Conservation (phyloP, 345 rosid species). For the Moricandia moricandioides region DNA sequence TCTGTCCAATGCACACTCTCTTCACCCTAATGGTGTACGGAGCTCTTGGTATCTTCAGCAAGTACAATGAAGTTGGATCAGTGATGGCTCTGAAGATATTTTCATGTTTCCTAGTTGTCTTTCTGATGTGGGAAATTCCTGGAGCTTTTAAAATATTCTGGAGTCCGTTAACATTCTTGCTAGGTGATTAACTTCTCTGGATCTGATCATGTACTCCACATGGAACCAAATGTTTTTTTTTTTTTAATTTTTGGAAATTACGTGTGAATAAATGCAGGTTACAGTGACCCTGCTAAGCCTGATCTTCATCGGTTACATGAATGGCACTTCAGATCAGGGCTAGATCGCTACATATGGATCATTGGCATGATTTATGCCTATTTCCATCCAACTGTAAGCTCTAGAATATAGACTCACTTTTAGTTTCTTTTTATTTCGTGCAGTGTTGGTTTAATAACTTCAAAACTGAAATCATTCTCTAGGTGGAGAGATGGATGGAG, state of each 20-base stretch:
- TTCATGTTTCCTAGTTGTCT: constrained; percentile 79
- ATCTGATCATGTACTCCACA: too few species aligned
- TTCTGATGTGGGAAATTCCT: constrained; percentile 92
- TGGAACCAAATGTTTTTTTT: too few species aligned
- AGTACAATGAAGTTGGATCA: constrained; percentile 81
- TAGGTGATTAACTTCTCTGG: constrained; percentile 50
- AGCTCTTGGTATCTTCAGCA: constrained; percentile 80
- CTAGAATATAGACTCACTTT: neutral
- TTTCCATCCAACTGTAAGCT: constrained; percentile 58
- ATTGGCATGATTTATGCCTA: too few species aligned
- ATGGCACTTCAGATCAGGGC: too few species aligned
- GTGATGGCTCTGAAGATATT: constrained; percentile 83
- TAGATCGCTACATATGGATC: too few species aligned
- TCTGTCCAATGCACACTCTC: constrained; percentile 98
- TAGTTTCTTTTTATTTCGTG: neutral
- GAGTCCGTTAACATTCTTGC: constrained; percentile 70
- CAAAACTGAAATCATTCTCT: neutral
- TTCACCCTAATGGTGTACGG: constrained; percentile 95
- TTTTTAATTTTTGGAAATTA: too few species aligned
- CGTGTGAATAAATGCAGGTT: too few species aligned
- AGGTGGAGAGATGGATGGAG: constrained; percentile 93
- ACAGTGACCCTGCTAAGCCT: too few species aligned
- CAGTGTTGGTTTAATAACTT: neutral
- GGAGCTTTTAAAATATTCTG: constrained; percentile 54
- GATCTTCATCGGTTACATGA: too few species aligned